Evolutionary conservation across 768 basidiomycete genomes (phyloP).

Genomic region (Termitomyces sp.): DNA sequence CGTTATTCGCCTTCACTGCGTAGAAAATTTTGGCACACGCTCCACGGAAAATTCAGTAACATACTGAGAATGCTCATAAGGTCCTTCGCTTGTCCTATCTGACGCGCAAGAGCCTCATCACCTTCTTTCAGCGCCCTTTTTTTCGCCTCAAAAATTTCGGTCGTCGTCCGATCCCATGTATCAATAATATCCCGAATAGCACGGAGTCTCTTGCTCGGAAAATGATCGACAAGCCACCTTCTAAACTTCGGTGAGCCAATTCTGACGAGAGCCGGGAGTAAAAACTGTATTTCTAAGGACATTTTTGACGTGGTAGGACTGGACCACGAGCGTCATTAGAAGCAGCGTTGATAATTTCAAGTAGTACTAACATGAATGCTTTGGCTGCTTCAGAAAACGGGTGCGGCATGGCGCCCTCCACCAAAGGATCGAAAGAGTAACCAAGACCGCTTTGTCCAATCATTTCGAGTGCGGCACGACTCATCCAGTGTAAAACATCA

Average conservation of each 20-base stretch:
- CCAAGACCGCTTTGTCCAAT: not conserved
- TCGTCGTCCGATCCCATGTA: not conserved
- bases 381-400: not conserved
- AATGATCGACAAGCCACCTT: not conserved
- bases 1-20: not conserved
- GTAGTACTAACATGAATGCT: not conserved
- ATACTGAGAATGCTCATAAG: not conserved
- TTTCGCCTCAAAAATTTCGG: not conserved
- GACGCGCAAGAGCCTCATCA: not conserved
- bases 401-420: not conserved
- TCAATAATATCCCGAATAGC: slow-evolving; percentile 1
- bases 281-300: not conserved
- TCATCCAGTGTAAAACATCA: not conserved
- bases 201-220: not conserved
- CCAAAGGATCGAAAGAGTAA: not conserved
- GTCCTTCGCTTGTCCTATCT: not conserved
- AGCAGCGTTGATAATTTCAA: not conserved
- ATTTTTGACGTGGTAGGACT: not conserved
- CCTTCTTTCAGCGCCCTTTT: not conserved
- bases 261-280: not conserved
- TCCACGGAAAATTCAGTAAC: not conserved
- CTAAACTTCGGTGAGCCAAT: not conserved
- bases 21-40: not conserved
- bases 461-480: not conserved
- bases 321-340: not conserved